A percentile compares a stretch with the other conserved stretches of the same genome.
Evolutionary conservation across 2,329 filamentous ascomycete species (phyloP).

Genomic region (Penicillium concentricum): DNA sequence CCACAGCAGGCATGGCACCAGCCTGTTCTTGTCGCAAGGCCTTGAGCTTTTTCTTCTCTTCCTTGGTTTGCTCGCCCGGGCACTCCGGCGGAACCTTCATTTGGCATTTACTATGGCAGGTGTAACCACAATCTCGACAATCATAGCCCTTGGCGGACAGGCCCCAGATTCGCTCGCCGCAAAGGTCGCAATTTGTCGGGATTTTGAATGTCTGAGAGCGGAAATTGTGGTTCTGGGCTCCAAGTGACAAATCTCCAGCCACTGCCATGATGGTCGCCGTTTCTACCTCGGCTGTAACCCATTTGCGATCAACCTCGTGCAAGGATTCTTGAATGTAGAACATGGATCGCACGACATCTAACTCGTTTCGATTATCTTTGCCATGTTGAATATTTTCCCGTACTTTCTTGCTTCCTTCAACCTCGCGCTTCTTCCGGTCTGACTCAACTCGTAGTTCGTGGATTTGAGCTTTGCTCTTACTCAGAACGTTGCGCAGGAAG

Average conservation of each 20-base stretch:
- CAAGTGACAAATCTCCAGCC: slow-evolving; percentile 88
- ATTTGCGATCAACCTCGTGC: slow-evolving; percentile 78
- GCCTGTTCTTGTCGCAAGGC: slow-evolving; percentile 77
- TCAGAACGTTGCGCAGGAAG: slow-evolving; percentile 85
- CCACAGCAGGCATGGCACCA: slow-evolving; percentile 52
- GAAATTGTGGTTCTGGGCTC: slow-evolving; percentile 95
- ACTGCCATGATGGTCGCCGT: slow-evolving; percentile 86
- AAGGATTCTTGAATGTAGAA: slow-evolving; percentile 82
- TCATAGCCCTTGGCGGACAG: slow-evolving; percentile 95
- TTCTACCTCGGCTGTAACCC: slow-evolving; percentile 87
- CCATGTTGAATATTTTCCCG: slow-evolving; percentile 78
- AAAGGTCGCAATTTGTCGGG: slow-evolving; percentile 96
- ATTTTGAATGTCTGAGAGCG: slow-evolving; percentile 99
- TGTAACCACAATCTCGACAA: slow-evolving; percentile 94
- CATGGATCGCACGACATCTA: slow-evolving; percentile 77
- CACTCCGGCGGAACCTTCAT: slow-evolving; percentile 98
- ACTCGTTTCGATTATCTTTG: slow-evolving; percentile 83
- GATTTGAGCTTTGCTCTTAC: slow-evolving; percentile 83
- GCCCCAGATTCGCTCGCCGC: slow-evolving; percentile 95
- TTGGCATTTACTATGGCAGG: slow-evolving; percentile 97
- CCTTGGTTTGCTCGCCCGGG: slow-evolving; percentile 88
- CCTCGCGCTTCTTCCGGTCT: slow-evolving; percentile 81
- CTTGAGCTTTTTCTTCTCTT: slow-evolving; percentile 93
- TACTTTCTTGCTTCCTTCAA: slow-evolving; percentile 71
- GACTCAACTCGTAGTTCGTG: slow-evolving; percentile 78